Conservation (phyloP, 371 early-diverging fungal species). For the Basidiobolus meristosporus region DNA sequence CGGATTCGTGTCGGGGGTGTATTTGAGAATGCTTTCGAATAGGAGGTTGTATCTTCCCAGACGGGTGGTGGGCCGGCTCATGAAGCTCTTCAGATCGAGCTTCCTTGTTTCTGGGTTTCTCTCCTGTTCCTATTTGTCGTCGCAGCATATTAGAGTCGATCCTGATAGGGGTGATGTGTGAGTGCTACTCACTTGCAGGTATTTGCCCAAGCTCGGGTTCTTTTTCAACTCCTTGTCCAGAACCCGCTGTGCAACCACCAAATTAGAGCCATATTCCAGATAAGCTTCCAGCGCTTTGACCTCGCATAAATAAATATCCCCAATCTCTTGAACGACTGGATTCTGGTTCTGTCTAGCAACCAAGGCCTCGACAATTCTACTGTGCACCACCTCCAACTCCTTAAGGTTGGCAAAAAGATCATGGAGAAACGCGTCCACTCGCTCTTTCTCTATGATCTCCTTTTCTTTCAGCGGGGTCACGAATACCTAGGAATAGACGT, state of each 20-base stretch:
- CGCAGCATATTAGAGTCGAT: too few relatives aligned
- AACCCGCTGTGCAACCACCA: constrained; percentile 58
- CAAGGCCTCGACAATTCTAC: constrained; percentile 37
- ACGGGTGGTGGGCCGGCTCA: constrained; percentile 73
- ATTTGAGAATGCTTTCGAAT: constrained; percentile 65
- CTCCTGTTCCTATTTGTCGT: constrained; percentile 32
- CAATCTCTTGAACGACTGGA: constrained; percentile 54
- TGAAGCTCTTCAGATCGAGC: constrained; percentile 58
- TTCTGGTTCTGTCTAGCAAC: constrained; percentile 45
- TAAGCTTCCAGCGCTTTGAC: constrained; percentile 57
- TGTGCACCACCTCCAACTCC: constrained; percentile 48
- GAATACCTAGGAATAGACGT: constrained; percentile 52
- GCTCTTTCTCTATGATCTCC: constrained; percentile 15
- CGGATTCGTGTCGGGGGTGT: constrained; percentile 62
- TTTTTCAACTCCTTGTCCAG: constrained; percentile 22
- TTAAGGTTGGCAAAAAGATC: constrained; percentile 66
- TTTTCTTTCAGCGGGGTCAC: constrained; percentile 41
- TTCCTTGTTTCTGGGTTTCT: constrained; percentile 60
- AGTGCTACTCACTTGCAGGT: too few relatives aligned
- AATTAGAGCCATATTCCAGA: constrained; percentile 76
- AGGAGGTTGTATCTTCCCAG: constrained; percentile 77
- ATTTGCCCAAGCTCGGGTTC: too few relatives aligned
- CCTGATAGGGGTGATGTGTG: too few relatives aligned
- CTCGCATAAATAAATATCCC: constrained; percentile 63
- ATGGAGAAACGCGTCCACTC: constrained; percentile 34